Percentiles rank a stretch among this genome's conserved stretches.
These are phyloP conservation scores for Heteromeles arbutifolia DNA, from an alignment of 306 rosid species.

Conservation along the genomic window DNA sequence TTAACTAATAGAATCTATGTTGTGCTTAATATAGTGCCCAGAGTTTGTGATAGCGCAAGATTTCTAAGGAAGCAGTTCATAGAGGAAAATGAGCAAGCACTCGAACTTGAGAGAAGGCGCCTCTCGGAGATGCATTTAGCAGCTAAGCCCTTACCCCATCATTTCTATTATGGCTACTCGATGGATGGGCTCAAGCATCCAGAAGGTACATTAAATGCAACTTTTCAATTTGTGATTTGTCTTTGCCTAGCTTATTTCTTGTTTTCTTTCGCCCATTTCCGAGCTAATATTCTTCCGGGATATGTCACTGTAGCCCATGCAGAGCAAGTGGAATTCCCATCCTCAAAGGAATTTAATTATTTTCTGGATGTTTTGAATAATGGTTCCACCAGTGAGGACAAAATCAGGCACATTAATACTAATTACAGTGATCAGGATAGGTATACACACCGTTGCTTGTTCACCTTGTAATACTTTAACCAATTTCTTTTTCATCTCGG, in stretches of 20 bases:
- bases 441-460: conserved; percentile 8
- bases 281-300: neutral
- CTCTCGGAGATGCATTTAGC: conserved; percentile 16
- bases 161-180: conserved; percentile 19
- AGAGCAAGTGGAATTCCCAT: conserved; percentile 24
- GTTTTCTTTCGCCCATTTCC: neutral
- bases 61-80: conserved; percentile 25
- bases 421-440: conserved; percentile 26
- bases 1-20: neutral
- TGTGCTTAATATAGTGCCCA: conserved; percentile 8
- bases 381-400: conserved; percentile 29
- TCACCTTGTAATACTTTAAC: neutral
- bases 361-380: conserved; percentile 26
- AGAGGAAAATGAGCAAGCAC: conserved; percentile 28
- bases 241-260: neutral
- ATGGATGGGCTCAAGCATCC: conserved; percentile 20
- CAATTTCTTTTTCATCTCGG: neutral
- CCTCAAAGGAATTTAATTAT: conserved; percentile 18
- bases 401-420: conserved; percentile 14
- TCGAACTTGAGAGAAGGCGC: conserved; percentile 24
- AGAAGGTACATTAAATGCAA: conserved; percentile 21
- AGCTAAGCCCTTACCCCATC: conserved; percentile 17
- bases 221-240: neutral
- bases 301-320: neutral
- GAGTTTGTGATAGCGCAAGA: conserved; percentile 26